Base-by-base conservation (phyloP, 2,329 filamentous ascomycete genomes). In the Calonectria ilicicola region DNA sequence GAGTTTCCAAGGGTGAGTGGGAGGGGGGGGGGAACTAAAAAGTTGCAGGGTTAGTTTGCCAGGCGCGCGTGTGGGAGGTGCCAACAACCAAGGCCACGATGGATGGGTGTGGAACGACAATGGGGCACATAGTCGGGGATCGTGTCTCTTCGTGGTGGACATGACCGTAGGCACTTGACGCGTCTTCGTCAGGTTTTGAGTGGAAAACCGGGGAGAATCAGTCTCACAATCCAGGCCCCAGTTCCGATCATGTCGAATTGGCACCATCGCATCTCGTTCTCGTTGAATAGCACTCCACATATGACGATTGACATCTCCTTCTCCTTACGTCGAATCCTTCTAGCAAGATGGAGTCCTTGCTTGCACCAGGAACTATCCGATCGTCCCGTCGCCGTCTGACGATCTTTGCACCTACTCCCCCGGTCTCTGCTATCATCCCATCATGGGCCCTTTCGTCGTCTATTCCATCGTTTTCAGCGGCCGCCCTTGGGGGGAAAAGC, bases 331-430 rank as follows among this genome's bases (percentile, higher is more conserved):
- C 35, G 21, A 53, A 67, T 40, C 53, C 65, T 44, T 53, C 27
- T 40, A 44, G 65, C 49, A 62, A 46, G 47, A 58, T 56, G 40
- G 27, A 58, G 67, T 69, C 60, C 69, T 69, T 67, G 47, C 66
- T 68, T 56, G 49, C 74, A 70, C 64, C 69, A 77, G 71, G 73
- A 76, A 74, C 74, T 73, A 73, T 71, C 70, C 62, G 60, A 79
- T 76, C 73, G 73, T 78, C 75, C 72, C 75, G 72, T 71, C 65
- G 67, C 67, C 47, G 53, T 72, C 64, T 66, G 53, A 71, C 65
- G 69, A 75, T 75, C 69, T 62, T 56, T 38, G 27, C 56, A 42
- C 32, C 65, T 53, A 65, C 66, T 23, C 15, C 53, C 46, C 32
- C 40, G 64, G 56, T 49, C 44, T 40, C 63, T 62, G 35, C 51